Base-by-base conservation (phyloP, 202 grass and related monocot species). In the Setaria italica region DNA sequence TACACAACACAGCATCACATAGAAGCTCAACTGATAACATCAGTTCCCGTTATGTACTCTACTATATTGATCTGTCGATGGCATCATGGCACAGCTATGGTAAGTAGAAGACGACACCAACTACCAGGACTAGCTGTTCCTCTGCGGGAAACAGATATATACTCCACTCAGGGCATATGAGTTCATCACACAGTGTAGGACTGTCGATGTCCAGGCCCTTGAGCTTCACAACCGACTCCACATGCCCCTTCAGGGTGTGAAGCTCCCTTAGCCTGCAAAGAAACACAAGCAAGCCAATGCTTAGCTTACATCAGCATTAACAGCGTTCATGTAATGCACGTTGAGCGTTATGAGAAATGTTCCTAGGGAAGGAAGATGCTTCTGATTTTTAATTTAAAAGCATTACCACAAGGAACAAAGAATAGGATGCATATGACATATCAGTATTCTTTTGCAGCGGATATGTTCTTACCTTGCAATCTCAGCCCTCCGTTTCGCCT, bases 181-280 rank as follows among this genome's bases (percentile, higher is more conserved):
- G 35, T 3, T 19, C 15, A 20, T 92, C 82, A 97, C 60, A 94
- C 67, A 0, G 91, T 92, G 59, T 97, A 97, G 39, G 92, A 90
- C 66, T 97, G 17, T 90, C 88, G 11, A 92, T 92, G 76, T 97
- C 94, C 12, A 97, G 90, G 16, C 94, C 94, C 88, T 94, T 94
- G 4, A 93, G 85, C 83, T 97, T 97, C 74, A 93, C 87, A 3
- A 97, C 90, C 0, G 92, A 94, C 83, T 97, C 94, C 11, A 97
- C 88, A 77, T 97, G 94, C 53, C 94, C 94, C 80, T 94, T 91
- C n/a, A 94, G 87, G 5, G 94, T 97, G 62, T 97, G 90, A 64
- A 97, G 94, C 92, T 97, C 94, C 77, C 88, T 89, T 30, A 97
- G 86, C 84, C 94, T 97, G 70, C 30, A 87, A 49, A 59, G 71